Conservation (phyloP, 352 stramenopile species). For the Pythium guiyangense region DNA sequence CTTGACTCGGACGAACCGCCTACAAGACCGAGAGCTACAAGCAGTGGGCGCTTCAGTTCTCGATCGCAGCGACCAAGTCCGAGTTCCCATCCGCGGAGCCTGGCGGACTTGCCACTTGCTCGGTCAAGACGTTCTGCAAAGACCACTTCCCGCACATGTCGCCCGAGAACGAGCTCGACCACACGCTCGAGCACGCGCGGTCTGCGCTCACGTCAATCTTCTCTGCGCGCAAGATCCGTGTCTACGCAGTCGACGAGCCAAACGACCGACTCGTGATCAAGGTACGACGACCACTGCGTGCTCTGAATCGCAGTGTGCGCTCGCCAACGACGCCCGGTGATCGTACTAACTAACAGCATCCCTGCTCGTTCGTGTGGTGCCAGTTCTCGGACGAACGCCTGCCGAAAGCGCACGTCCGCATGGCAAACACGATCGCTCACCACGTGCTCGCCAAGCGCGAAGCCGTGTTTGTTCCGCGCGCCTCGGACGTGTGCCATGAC, state of each 20-base stretch:
- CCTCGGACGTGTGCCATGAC: slow-evolving; percentile 11
- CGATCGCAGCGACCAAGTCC: slow-evolving; percentile 34
- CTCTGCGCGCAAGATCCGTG: slow-evolving; percentile 44
- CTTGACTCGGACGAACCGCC: background rate
- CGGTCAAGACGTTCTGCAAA: slow-evolving; percentile 69
- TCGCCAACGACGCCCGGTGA: too few relatives aligned
- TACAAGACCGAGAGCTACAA: slow-evolving; percentile 69
- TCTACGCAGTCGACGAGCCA: slow-evolving; percentile 53
- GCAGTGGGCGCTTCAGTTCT: slow-evolving; percentile 67
- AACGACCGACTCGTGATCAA: slow-evolving; percentile 47
- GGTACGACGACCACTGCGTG: slow-evolving; percentile 20
- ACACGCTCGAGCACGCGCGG: slow-evolving; percentile 70
- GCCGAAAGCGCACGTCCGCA: slow-evolving; percentile 27
- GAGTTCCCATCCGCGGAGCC: slow-evolving; percentile 26
- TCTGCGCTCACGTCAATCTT: slow-evolving; percentile 52
- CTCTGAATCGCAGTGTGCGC: background rate
- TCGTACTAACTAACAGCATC: background rate
- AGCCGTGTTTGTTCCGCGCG: slow-evolving; percentile 8
- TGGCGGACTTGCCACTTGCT: slow-evolving; percentile 48
- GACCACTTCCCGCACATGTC: slow-evolving; percentile 72
- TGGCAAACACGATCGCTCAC: slow-evolving; percentile 27
- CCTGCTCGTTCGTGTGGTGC: background rate
- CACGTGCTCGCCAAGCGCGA: slow-evolving; percentile 27
- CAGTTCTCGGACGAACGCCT: slow-evolving; percentile 63
- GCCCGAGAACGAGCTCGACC: slow-evolving; percentile 73